A percentile compares a stretch with the other conserved stretches of the same genome.
These are phyloP conservation scores for Phytophthora sp. DNA, from an alignment of 352 stramenopile species.

Conservation along the genomic window DNA sequence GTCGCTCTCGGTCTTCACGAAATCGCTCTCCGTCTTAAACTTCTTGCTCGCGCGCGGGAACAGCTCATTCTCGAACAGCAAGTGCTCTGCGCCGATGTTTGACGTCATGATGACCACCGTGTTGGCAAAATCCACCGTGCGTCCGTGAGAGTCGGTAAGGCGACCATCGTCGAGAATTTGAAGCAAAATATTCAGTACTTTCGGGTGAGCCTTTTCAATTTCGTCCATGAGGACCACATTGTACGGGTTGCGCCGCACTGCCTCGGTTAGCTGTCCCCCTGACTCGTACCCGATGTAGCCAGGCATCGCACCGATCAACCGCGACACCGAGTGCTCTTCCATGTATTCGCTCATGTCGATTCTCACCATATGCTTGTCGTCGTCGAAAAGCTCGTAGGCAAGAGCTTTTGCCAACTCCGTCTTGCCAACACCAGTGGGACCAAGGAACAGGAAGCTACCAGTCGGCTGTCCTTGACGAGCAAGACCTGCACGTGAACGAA, in stretches of 20 bases:
- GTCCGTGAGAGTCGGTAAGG: constrained; percentile 96
- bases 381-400: constrained; percentile 95
- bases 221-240: constrained; percentile 98
- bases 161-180: constrained; percentile 98
- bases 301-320: constrained; percentile 94
- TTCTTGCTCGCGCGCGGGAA: constrained; percentile 71
- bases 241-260: constrained; percentile 95
- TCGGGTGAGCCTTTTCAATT: constrained; percentile 97
- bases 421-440: constrained; percentile 96
- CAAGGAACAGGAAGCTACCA: constrained; percentile 96
- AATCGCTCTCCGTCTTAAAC: constrained; percentile 46
- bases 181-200: constrained; percentile 96
- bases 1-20: constrained; percentile 26
- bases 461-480: constrained; percentile 88
- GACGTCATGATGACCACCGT: constrained; percentile 98
- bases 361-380: constrained; percentile 94
- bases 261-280: constrained; percentile 96
- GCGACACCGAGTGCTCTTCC: constrained; percentile 94
- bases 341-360: constrained; percentile 99
- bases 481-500: constrained; percentile 93
- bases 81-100: constrained; percentile 94
- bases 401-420: constrained; percentile 96
- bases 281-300: constrained; percentile 96
- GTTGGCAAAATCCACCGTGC: constrained; percentile 98
- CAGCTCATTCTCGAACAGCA: constrained; percentile 77